These are phyloP conservation scores for Penicillium sp. DNA, from an alignment of 2,329 filamentous ascomycete species.

Conservation along the genomic window DNA sequence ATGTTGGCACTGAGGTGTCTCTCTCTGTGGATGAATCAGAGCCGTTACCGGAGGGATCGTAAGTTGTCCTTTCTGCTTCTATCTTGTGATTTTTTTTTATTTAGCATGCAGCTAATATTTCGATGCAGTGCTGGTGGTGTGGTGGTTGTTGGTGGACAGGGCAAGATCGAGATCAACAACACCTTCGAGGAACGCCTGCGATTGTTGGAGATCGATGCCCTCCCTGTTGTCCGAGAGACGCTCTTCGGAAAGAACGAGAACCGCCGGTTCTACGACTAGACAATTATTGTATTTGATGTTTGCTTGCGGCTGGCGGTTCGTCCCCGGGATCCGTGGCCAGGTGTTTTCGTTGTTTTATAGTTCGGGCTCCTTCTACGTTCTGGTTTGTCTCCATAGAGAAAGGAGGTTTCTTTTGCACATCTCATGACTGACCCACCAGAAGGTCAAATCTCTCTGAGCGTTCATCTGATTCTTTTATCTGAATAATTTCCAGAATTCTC, in stretches of 20 bases:
- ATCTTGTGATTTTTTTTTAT: not conserved
- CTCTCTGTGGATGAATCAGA: slow-evolving; percentile 78
- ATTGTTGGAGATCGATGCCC: slow-evolving; percentile 80
- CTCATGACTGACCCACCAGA: slow-evolving; percentile 19
- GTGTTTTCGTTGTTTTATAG: slow-evolving; percentile 27
- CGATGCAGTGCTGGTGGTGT: slow-evolving; percentile 76
- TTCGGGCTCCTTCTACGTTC: slow-evolving; percentile 22
- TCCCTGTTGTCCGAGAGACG: slow-evolving; percentile 81
- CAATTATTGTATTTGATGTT: slow-evolving; percentile 3
- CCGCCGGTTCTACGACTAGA: slow-evolving; percentile 90
- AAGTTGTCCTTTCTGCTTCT: slow-evolving; percentile 48
- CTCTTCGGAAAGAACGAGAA: slow-evolving; percentile 95
- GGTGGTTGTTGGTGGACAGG: slow-evolving; percentile 75
- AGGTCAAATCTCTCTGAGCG: slow-evolving; percentile 26
- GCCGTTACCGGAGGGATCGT: slow-evolving; percentile 81
- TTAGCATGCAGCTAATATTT: not conserved
- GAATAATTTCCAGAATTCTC: slow-evolving; percentile 13
- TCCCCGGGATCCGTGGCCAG: slow-evolving; percentile 8
- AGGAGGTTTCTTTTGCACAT: slow-evolving; percentile 24
- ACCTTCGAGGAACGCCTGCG: slow-evolving; percentile 90
- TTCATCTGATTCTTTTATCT: slow-evolving; percentile 14
- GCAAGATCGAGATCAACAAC: slow-evolving; percentile 99
- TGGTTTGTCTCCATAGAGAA: slow-evolving; percentile 26
- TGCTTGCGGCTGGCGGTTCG: not conserved
- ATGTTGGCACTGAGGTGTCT: slow-evolving; percentile 69